These are phyloP conservation scores for Odonthalia washingtoniensis DNA, from an alignment of 31 red algal genomes.

Conservation along the genomic window DNA sequence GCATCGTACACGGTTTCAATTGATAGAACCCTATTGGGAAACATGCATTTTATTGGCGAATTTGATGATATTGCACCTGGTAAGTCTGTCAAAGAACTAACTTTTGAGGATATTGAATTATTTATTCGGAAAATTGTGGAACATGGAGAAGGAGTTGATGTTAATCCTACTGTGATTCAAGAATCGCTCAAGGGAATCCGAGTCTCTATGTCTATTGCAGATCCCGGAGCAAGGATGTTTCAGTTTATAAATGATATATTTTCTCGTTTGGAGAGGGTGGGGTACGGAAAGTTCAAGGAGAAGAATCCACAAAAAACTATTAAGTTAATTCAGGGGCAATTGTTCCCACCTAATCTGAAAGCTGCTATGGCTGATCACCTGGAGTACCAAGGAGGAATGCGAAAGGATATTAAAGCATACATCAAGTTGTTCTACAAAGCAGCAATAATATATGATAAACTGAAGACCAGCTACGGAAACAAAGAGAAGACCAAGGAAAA, in stretches of 20 bases:
- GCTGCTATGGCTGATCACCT: not conserved
- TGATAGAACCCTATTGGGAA: not conserved
- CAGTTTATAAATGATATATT: constrained; percentile 13
- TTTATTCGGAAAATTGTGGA: constrained; percentile 23
- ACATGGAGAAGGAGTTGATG: not conserved
- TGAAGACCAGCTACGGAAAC: not conserved
- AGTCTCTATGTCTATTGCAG: constrained; percentile 1
- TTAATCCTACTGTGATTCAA: constrained; percentile 18
- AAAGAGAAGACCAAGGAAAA: no score
- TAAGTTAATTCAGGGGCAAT: constrained; percentile 1
- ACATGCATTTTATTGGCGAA: no score
- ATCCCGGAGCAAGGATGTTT: not conserved
- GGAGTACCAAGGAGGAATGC: constrained; percentile 15
- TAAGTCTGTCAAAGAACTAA: not conserved
- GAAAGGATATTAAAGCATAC: constrained; percentile 21
- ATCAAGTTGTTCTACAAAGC: not conserved
- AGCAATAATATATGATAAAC: not conserved
- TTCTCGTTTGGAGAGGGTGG: not conserved
- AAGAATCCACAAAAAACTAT: constrained; percentile 6
- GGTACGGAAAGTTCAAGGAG: constrained; percentile 4
- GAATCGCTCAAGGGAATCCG: not conserved
- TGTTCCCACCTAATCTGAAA: not conserved
- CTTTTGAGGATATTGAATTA: constrained; percentile 4
- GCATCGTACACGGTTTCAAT: not conserved
- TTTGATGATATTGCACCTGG: not conserved